Base-by-base conservation (phyloP, 1,139 yeast genomes). In the Sugiyamaella japonica region DNA sequence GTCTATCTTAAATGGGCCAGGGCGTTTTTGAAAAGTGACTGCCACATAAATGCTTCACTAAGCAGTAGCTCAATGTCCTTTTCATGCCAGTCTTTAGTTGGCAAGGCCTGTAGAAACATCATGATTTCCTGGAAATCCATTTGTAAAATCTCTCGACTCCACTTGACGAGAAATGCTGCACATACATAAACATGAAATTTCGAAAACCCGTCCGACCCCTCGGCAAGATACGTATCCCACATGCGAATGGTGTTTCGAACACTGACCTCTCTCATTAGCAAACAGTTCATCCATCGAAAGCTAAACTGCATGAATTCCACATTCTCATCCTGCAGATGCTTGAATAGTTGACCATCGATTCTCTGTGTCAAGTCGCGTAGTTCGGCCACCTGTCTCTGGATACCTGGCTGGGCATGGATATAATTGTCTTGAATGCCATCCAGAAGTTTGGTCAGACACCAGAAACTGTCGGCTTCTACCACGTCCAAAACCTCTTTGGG, bases 271-370 rank as follows among this genome's bases (percentile, higher is more conserved):
- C 99, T 80, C 99, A 93, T 93, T 53, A 93, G 75, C 64, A 93
- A 75, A 73, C 99, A 93, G 72, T 95, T 93, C 98, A 95, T 95
- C 99, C 99, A 93, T 61, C 99, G 78, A 73, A 93, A 95, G 29
- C 97, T 82, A 72, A 93, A 93, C 69, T 95, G 99, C 61, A 95
- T 83, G 67, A 93, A 93, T 69, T 93, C 97, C 16, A 93, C 83
- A 43, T 86, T 87, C 69, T 93, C 97, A 1, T 72, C 68, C 54
- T 85, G 85, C 61, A 93, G 80, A 72, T 93, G 99, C 44, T 76
- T 76, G 43, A 85, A 84, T 42, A 93, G 75, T 31, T 81, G 85
- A 2, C 79, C 71, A 66, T 95, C 98, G 53, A 93, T 91, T 58
- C 96, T 79, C 56, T 83, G 80, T 20, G 91, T 88, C 54, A 93